Percentiles rank a stretch among this genome's conserved stretches.
Conservation (phyloP, 1,284 basidiomycete genomes). For the Crepidotus sp. region DNA sequence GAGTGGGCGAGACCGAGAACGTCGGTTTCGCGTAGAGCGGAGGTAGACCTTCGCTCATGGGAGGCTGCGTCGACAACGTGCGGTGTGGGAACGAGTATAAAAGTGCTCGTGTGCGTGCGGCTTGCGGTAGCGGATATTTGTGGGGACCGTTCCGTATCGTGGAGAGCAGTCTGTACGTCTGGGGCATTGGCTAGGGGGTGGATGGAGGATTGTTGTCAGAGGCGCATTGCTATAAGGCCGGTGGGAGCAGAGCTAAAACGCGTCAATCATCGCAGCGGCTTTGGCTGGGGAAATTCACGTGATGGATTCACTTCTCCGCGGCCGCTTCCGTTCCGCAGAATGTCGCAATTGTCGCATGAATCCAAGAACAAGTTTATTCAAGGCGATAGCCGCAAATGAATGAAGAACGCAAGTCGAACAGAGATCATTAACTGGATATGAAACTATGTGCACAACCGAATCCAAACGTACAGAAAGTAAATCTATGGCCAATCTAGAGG, state of each 20-base stretch:
- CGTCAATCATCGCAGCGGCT: background rate
- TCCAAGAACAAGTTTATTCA: background rate
- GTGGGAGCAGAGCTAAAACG: conserved; percentile 1
- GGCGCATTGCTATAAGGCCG: conserved; percentile 8
- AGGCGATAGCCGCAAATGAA: background rate
- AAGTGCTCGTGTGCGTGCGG: conserved; percentile 11
- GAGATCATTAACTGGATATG: no score
- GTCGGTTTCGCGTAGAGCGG: background rate
- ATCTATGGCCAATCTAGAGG: conserved; percentile 22
- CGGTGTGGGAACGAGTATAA: conserved; percentile 1
- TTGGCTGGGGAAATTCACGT: background rate
- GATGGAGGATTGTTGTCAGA: background rate
- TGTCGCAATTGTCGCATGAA: background rate
- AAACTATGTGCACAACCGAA: background rate
- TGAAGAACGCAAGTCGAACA: no score
- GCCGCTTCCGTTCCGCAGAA: background rate
- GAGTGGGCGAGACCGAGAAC: conserved; percentile 50
- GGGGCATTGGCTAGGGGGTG: conserved; percentile 1
- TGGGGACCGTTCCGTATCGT: conserved; percentile 1
- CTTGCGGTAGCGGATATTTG: background rate
- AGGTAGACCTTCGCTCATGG: background rate
- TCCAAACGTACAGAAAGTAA: conserved; percentile 6
- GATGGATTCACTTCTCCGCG: background rate
- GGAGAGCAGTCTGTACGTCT: background rate
- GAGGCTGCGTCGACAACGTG: conserved; percentile 24